A percentile compares a stretch with the other conserved stretches of the same genome.
Evolutionary conservation across 192 early-diverging fungal species (phyloP).

Genomic region (Coemansia biformis): DNA sequence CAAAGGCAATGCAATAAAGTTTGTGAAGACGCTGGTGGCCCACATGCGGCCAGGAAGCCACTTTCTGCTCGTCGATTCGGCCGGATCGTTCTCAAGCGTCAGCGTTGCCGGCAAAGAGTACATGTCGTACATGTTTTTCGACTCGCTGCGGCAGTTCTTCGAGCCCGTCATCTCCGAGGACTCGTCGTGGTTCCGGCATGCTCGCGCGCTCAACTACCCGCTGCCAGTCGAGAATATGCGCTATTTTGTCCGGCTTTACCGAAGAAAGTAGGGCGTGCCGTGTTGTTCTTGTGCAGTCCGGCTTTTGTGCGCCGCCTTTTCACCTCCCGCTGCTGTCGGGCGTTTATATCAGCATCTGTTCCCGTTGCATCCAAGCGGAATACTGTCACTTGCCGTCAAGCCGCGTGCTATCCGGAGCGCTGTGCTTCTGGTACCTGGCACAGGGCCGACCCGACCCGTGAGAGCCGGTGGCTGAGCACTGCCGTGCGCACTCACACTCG

Average conservation of each 20-base stretch:
- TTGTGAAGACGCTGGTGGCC: constrained; percentile 66
- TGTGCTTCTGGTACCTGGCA: too few species aligned
- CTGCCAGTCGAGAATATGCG: constrained; percentile 85
- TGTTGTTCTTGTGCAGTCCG: too few species aligned
- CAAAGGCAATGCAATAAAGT: constrained; percentile 67
- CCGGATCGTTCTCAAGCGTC: constrained; percentile 86
- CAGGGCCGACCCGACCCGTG: too few species aligned
- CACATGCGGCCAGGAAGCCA: constrained; percentile 59
- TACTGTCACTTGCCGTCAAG: too few species aligned
- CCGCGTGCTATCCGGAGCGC: too few species aligned
- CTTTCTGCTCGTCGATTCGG: constrained; percentile 82
- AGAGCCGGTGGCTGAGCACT: too few species aligned
- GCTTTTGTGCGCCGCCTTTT: too few species aligned
- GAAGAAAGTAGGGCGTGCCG: constrained; percentile 40
- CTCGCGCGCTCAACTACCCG: constrained; percentile 66
- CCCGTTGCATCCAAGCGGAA: too few species aligned
- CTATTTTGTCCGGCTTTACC: constrained; percentile 82
- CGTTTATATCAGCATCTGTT: too few species aligned
- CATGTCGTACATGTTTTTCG: constrained; percentile 87
- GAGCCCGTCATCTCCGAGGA: constrained; percentile 64
- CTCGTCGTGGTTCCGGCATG: constrained; percentile 71
- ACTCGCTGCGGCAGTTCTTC: constrained; percentile 63
- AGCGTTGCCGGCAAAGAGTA: constrained; percentile 69
- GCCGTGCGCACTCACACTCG: too few species aligned
- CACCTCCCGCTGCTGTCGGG: too few species aligned